Evolutionary conservation across 192 early-diverging fungal genomes (phyloP).

Genomic region (Bifiguratus adelaidae): DNA sequence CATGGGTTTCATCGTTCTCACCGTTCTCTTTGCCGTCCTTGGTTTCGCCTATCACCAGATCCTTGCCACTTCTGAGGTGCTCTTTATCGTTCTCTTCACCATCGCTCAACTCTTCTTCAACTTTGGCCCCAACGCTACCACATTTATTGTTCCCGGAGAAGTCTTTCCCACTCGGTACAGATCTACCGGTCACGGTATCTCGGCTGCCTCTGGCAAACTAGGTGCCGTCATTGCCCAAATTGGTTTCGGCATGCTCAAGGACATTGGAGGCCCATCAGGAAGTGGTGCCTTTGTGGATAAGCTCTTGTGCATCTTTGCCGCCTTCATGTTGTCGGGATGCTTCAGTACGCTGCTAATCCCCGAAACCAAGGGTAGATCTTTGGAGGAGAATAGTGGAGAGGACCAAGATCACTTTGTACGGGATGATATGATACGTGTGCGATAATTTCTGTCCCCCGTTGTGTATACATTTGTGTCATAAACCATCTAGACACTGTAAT

Average conservation of each 20-base stretch:
- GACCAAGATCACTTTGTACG: conserved; percentile 9
- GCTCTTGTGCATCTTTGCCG: conserved; percentile 60
- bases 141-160: conserved; percentile 77
- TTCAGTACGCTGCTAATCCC: conserved; percentile 53
- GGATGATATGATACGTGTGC: too few species aligned
- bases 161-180: conserved; percentile 75
- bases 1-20: conserved; percentile 73
- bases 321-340: conserved; percentile 67
- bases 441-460: too few species aligned
- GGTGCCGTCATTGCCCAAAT: conserved; percentile 70
- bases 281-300: conserved; percentile 44
- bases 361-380: conserved; percentile 66
- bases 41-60: conserved; percentile 66
- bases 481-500: too few species aligned
- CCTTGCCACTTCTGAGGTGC: conserved; percentile 34
- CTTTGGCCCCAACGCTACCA: conserved; percentile 93
- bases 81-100: conserved; percentile 57
- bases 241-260: conserved; percentile 59
- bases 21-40: conserved; percentile 61
- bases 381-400: conserved; percentile 62
- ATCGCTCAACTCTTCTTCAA: conserved; percentile 77
- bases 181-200: conserved; percentile 72
- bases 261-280: conserved; percentile 61
- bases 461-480: too few species aligned
- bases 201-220: conserved; percentile 68